phyloP scores from a whole-genome alignment of 2,329 filamentous ascomycete species.

The Trichoderma semiorbis region DNA sequence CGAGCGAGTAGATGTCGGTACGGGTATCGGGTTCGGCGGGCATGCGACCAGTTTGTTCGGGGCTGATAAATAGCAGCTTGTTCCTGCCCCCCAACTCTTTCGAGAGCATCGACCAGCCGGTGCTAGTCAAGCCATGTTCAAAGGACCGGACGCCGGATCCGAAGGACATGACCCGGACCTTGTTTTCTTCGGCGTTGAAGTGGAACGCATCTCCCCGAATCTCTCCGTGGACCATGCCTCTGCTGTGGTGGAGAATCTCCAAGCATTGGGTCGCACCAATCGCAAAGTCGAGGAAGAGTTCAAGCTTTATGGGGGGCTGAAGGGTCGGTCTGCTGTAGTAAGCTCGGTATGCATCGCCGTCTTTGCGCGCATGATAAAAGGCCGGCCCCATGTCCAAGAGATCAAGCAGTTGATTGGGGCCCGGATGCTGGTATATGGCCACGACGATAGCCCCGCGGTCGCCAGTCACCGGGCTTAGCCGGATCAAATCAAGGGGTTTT shows the following conservation, averaged over 20 bases:
- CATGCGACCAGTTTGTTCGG: conserved; percentile 91
- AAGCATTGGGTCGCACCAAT: conserved; percentile 83
- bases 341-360: conserved; percentile 49
- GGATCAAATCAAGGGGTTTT: conserved; percentile 74
- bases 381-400: conserved; percentile 76
- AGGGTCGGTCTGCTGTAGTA: conserved; percentile 46
- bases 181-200: conserved; percentile 66
- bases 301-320: conserved; percentile 62
- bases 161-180: conserved; percentile 78
- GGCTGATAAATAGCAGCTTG: conserved; percentile 87
- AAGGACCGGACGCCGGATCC: conserved; percentile 85
- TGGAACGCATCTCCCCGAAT: conserved; percentile 89
- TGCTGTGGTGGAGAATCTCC: conserved; percentile 85
- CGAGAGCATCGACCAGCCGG: conserved; percentile 80
- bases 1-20: conserved; percentile 91
- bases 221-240: conserved; percentile 85
- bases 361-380: conserved; percentile 57
- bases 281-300: conserved; percentile 83
- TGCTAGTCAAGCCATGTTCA: conserved; percentile 81
- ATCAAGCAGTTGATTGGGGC: conserved; percentile 66
- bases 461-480: conserved; percentile 63
- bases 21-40: conserved; percentile 86
- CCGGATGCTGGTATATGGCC: conserved; percentile 76
- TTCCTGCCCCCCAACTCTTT: conserved; percentile 82
- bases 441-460: conserved; percentile 72